Evolutionary conservation across 192 early-diverging fungal species (phyloP).

Genomic region (Jimgerdemannia flammicorona): DNA sequence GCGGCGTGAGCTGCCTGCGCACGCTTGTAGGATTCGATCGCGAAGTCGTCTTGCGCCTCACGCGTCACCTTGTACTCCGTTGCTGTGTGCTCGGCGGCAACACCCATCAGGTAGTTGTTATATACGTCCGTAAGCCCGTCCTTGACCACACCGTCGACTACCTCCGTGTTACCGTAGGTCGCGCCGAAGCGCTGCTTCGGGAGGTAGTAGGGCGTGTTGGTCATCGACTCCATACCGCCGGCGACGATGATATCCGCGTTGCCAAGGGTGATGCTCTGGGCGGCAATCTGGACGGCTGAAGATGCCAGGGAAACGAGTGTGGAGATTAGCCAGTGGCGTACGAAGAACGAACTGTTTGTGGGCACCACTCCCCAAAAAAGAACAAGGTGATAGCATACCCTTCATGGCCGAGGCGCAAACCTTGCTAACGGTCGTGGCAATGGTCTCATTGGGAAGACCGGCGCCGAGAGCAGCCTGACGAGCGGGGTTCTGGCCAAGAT

Average conservation of each 20-base stretch:
- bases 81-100: conserved; percentile 80
- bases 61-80: conserved; percentile 72
- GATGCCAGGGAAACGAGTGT: neutral
- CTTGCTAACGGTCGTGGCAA: conserved; percentile 80
- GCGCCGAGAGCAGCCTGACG: conserved; percentile 76
- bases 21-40: conserved; percentile 70
- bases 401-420: conserved; percentile 85
- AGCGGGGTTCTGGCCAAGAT: conserved; percentile 82
- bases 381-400: conserved; percentile 12
- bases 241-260: conserved; percentile 69
- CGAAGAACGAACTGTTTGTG: neutral
- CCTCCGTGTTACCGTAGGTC: conserved; percentile 67
- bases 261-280: conserved; percentile 71
- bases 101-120: conserved; percentile 71
- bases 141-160: conserved; percentile 71
- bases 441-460: conserved; percentile 58
- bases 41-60: conserved; percentile 78
- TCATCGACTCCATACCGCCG: conserved; percentile 80
- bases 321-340: neutral
- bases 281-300: conserved; percentile 62
- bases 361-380: neutral
- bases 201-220: conserved; percentile 77
- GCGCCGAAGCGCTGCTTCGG: conserved; percentile 75
- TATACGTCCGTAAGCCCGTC: conserved; percentile 79
- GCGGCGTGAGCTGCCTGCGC: conserved; percentile 64